These are phyloP conservation scores for Oryza coarctata DNA, from an alignment of 176 grass and related monocot genomes.

Conservation along the genomic window DNA sequence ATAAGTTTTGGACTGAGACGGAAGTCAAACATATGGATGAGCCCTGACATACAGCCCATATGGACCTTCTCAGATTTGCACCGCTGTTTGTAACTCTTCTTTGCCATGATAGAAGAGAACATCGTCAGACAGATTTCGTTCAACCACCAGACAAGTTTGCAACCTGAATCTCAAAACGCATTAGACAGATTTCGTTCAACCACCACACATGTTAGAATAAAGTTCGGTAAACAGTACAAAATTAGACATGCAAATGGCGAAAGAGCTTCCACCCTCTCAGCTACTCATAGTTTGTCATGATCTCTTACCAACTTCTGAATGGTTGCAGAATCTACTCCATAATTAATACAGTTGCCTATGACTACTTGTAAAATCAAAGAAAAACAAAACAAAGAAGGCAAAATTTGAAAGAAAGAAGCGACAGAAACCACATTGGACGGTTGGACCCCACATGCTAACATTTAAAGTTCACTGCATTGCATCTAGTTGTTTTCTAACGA, in stretches of 20 bases:
- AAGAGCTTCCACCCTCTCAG: not conserved
- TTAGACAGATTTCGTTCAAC: no score
- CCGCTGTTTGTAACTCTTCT: conserved; percentile 43
- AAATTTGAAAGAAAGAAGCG: not conserved
- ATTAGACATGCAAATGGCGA: conserved; percentile 4
- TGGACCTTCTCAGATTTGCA: conserved; percentile 39
- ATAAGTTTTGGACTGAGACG: conserved; percentile 64
- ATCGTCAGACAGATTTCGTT: conserved; percentile 32
- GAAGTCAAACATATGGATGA: conserved; percentile 86
- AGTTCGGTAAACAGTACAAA: not conserved
- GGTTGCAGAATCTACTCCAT: conserved; percentile 1
- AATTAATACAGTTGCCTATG: conserved; percentile 22
- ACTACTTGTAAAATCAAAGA: not conserved
- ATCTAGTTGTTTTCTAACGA: not conserved
- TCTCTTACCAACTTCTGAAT: conserved; percentile 13
- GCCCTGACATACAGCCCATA: conserved; percentile 62
- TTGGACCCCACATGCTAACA: not conserved
- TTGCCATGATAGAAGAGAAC: conserved; percentile 58
- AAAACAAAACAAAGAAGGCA: not conserved
- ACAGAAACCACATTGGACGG: not conserved
- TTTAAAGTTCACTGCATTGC: not conserved
- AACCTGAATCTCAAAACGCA: conserved; percentile 34
- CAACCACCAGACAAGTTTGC: conserved; percentile 25
- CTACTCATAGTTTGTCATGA: conserved; percentile 12
- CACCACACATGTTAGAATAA: conserved; percentile 23